These are phyloP conservation scores for Dictyostelium intermedium DNA, from an alignment of 78 protist genomes.

Conservation along the genomic window DNA sequence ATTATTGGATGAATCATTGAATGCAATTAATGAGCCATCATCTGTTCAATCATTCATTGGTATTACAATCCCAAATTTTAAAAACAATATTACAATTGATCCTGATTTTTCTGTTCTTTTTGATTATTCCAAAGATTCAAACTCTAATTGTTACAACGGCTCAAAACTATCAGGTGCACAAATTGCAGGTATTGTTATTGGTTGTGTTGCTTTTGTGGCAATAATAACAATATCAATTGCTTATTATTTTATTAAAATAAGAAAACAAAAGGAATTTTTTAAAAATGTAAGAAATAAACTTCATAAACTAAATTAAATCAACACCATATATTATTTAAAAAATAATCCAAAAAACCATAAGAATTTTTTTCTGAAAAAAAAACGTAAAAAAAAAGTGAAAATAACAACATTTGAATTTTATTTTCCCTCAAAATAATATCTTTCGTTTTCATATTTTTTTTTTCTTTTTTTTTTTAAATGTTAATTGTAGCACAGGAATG, in stretches of 20 bases:
- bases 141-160: neutral
- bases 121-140: neutral
- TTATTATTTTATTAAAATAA: neutral
- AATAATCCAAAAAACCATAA: too few species aligned
- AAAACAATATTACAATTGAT: neutral
- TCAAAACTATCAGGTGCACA: neutral
- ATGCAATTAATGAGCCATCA: neutral
- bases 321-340: too few species aligned
- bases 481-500: too few species aligned
- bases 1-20: neutral
- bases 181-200: constrained; percentile 30
- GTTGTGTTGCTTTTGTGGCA: neutral
- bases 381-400: too few species aligned
- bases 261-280: neutral
- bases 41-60: constrained; percentile 6
- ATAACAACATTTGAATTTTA: too few species aligned
- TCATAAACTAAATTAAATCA: neutral
- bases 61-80: neutral
- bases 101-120: constrained; percentile 29
- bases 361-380: too few species aligned
- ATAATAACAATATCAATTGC: neutral
- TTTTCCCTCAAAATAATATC: too few species aligned
- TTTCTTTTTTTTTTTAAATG: too few species aligned
- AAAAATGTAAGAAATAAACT: neutral
- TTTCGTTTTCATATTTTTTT: too few species aligned